Evolutionary conservation across 1,284 basidiomycete species (phyloP).

Genomic region (Tilletia caries): DNA sequence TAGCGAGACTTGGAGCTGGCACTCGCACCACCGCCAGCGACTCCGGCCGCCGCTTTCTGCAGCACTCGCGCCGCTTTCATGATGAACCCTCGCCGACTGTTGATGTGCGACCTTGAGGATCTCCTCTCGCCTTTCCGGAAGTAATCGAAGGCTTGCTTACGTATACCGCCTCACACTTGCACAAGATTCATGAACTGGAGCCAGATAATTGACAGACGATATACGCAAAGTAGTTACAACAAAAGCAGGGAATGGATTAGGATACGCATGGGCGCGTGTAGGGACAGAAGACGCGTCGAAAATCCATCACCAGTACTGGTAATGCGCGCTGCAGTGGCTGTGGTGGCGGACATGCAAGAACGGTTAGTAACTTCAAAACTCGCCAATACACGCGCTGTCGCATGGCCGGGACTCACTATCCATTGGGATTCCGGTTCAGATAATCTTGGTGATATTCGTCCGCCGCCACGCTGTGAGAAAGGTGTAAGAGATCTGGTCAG

Average conservation of each 20-base stretch:
- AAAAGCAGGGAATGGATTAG: too few species aligned
- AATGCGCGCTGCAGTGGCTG: conserved; percentile 12
- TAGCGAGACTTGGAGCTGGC: not conserved
- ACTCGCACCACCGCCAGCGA: not conserved
- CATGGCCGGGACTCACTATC: conserved; percentile 29
- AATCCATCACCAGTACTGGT: not conserved
- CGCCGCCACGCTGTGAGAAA: conserved; percentile 27
- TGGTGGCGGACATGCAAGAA: not conserved
- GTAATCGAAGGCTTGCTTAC: too few species aligned
- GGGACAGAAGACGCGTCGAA: too few species aligned
- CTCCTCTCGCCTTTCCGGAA: too few species aligned
- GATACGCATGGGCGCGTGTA: too few species aligned
- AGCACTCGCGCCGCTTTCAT: conserved; percentile 2
- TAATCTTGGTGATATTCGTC: conserved; percentile 52
- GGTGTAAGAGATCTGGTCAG: conserved; percentile 21
- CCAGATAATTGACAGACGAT: too few species aligned
- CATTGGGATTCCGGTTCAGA: conserved; percentile 43
- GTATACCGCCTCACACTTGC: too few species aligned
- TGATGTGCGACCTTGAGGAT: too few species aligned
- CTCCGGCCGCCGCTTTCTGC: not conserved
- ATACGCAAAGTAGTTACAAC: too few species aligned
- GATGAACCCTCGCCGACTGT: too few species aligned
- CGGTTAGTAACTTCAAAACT: not conserved
- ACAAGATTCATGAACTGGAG: too few species aligned
- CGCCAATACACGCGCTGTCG: too few species aligned